These are phyloP conservation scores for Pseudognaphalium luteoalbum DNA, from an alignment of 129 eudicot species.

Conservation along the genomic window DNA sequence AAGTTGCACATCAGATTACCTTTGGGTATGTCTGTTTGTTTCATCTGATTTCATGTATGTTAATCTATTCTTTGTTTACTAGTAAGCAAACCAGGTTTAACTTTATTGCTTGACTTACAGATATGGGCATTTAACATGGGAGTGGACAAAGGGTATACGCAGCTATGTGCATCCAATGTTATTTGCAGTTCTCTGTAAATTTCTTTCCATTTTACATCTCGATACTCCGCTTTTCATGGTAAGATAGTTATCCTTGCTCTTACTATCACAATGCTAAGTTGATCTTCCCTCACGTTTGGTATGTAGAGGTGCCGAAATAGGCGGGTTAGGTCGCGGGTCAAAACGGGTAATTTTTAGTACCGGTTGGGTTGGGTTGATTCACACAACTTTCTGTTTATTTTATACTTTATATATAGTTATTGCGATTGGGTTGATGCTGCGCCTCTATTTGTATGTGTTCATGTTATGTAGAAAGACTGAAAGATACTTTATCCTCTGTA, in stretches of 20 bases:
- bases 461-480: slow-evolving; percentile 16
- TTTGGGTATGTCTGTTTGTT: slow-evolving; percentile 58
- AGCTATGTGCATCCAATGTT: slow-evolving; percentile 90
- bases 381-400: neutral
- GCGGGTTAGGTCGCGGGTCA: neutral
- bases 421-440: neutral
- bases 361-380: neutral
- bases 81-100: slow-evolving; percentile 8
- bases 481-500: neutral
- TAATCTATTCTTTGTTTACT: neutral
- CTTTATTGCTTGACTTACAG: slow-evolving; percentile 41
- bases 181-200: slow-evolving; percentile 76
- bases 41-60: neutral
- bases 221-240: slow-evolving; percentile 89
- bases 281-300: slow-evolving; percentile 7
- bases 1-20: slow-evolving; percentile 81
- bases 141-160: slow-evolving; percentile 86
- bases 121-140: slow-evolving; percentile 98
- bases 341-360: neutral
- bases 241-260: slow-evolving; percentile 14
- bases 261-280: neutral
- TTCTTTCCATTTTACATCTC: slow-evolving; percentile 64
- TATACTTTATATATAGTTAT: neutral
- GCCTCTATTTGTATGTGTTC: slow-evolving; percentile 12
- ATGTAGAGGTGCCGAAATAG: neutral